Conservation (phyloP, 345 rosid genomes). For the Ceriops zippeliana region DNA sequence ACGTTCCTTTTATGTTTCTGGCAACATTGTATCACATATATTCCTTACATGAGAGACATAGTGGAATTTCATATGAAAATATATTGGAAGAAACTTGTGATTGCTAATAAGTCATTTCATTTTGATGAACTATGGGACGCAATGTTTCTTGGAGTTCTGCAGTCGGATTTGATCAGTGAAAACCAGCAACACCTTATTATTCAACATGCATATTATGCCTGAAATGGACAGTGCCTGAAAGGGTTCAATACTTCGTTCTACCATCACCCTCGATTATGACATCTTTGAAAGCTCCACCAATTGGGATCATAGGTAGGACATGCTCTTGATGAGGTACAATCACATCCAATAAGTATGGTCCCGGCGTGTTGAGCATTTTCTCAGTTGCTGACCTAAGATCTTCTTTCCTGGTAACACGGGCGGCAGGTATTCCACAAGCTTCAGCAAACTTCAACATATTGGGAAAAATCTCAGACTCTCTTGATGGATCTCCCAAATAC, state of each 20-base stretch:
- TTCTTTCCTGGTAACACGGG: conserved; percentile 63
- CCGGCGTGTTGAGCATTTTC: no score
- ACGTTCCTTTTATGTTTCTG: background rate
- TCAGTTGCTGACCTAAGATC: conserved; percentile 68
- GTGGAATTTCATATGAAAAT: background rate
- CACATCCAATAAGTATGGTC: conserved; percentile 85
- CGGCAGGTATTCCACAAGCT: conserved; percentile 83
- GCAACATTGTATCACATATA: background rate
- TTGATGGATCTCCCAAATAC: conserved; percentile 72
- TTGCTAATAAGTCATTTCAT: no score
- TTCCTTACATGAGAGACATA: background rate
- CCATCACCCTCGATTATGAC: conserved; percentile 92
- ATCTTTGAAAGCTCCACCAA: conserved; percentile 88
- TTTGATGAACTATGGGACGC: background rate
- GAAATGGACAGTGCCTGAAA: background rate
- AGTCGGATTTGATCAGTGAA: background rate
- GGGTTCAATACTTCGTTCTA: conserved; percentile 37
- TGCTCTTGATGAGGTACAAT: conserved; percentile 97
- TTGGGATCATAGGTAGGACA: conserved; percentile 95
- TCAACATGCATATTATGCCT: background rate
- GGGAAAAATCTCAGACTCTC: conserved; percentile 72
- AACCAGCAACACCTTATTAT: background rate
- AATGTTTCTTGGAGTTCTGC: background rate
- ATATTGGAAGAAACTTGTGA: background rate
- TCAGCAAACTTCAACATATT: conserved; percentile 80